Percentiles rank a stretch among this genome's conserved stretches.
Conservation (phyloP, 345 rosid species). For the Streptanthus diversifolius region DNA sequence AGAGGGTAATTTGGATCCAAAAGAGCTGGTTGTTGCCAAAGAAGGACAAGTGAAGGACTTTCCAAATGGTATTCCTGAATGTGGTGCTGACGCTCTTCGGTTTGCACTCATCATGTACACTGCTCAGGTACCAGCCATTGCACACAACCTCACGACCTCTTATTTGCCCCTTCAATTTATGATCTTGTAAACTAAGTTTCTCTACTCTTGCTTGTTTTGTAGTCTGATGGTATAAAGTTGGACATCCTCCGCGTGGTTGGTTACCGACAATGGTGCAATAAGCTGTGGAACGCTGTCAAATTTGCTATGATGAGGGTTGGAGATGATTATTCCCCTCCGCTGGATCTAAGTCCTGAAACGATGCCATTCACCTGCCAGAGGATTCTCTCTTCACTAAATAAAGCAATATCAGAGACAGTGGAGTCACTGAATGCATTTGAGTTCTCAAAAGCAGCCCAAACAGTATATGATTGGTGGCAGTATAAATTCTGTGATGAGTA, state of each 20-base stretch:
- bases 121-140: constrained; percentile 63
- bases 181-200: background rate
- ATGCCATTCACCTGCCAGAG: constrained; percentile 86
- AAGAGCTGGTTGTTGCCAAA: constrained; percentile 63
- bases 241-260: constrained; percentile 94
- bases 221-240: constrained; percentile 92
- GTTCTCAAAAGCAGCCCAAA: constrained; percentile 73
- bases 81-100: constrained; percentile 99
- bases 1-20: constrained; percentile 76
- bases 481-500: constrained; percentile 93
- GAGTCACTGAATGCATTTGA: constrained; percentile 59
- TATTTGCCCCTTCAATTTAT: background rate
- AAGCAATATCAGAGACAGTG: constrained; percentile 60
- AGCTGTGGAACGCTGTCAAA: constrained; percentile 93
- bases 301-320: constrained; percentile 93
- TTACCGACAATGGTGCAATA: constrained; percentile 98
- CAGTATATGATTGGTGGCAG: constrained; percentile 94
- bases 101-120: constrained; percentile 89
- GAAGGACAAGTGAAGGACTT: constrained; percentile 76
- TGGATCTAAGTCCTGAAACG: constrained; percentile 28
- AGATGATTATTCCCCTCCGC: constrained; percentile 51
- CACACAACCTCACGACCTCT: background rate
- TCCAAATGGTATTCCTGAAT: constrained; percentile 89
- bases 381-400: constrained; percentile 80
- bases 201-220: constrained; percentile 19